Base-by-base conservation (phyloP, 2,329 filamentous ascomycete genomes). In the Calonectria naviculata region DNA sequence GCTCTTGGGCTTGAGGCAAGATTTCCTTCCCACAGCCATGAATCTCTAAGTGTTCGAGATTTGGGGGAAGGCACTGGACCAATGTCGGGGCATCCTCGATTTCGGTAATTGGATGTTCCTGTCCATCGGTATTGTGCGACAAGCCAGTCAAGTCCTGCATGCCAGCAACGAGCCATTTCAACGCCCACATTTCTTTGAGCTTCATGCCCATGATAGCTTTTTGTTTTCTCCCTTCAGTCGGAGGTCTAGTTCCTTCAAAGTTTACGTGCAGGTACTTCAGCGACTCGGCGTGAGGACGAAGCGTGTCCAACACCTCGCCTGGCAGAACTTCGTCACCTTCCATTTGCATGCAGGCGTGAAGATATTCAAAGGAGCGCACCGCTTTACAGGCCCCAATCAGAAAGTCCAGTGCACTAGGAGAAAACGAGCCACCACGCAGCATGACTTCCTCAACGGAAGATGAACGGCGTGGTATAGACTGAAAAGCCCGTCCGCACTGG, bases 261-360 rank as follows among this genome's bases (percentile, higher is more conserved):
- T 73, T 56, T 10, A 65, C 19, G 31, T 73, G 63, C 3, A 74
- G 68, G 21, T 65, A 65, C 36, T 73, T 68, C 15, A 73, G 65
- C 0, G 67, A 69, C 9, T 36, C 34, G 7, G 68, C 46, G 28
- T 67, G 68, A 0, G 67, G 65, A 15, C 71, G 44, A 4, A 73
- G 41, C 12, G 49, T 56, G 5, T 73, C 58, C 13, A 73, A 9
- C 2, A 74, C 19, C 19, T 71, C 61, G 19, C 65, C 28, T 13
- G 65, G 65, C 69, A 56, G 56, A 44, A 71, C 42, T 8, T 71
- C 52, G 6, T 19, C 1, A 9, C 65, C 60, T 34, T 47, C 61
- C 34, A 71, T 62, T n/a, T 62, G 52, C 10, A 56, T 38, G 7
- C 31, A 4, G 34, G 44, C 29, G 2, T 54, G 49, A 6, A 36